Base-by-base conservation (phyloP, 2,329 filamentous ascomycete genomes). In the Aulographum hederae region DNA sequence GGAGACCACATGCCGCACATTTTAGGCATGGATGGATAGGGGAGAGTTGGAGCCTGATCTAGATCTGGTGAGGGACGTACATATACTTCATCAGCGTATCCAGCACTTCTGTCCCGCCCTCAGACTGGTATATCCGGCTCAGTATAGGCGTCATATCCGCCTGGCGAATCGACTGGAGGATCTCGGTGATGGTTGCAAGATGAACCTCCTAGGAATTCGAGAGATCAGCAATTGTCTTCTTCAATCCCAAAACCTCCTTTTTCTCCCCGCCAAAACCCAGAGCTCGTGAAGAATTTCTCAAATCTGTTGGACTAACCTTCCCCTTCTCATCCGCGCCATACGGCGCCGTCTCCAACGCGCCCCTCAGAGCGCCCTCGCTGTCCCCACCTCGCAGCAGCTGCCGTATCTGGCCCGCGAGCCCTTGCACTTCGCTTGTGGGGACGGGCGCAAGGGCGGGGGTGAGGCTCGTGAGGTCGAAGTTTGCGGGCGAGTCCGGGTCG, bases 51-150 rank as follows among this genome's bases (percentile, higher is more conserved):
- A n/a, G 13, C 8, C n/a, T 26, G 18, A 26, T 5, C 18, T 12
- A 12, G 10, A 18, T 18, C 15, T n/a, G 18, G 26, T 28, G 20
- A 19, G 29, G 18, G 18, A 64, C 78, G 47, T 70, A 94, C 73
- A 94, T 64, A 58, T 94, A 98, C 63, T 98, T 98, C 80, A 93
- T 93, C 53, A 98, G 61, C 32, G 86, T 82, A 54, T 98, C 89
- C 42, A 92, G 61, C 38, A 79, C 67, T 57, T 95, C 89, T 38
- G 71, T 72, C 18, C 89, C 89, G 38, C 79, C 79, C 31, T 78
- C 71, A 8, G 75, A 73, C 37, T 61, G 63, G 58, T 89, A 84
- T 47, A 95, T 78, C 35, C 74, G 70, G 56, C 76, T 73, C 42
- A 98, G 63, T 46, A 95, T 73, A 11, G 81, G 78, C 40, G 75